Evolutionary conservation across 2,329 filamentous ascomycete species (phyloP), one percentile per base, ranked within the genome.

Genomic region (Orbilia blumenaviensis): DNA sequence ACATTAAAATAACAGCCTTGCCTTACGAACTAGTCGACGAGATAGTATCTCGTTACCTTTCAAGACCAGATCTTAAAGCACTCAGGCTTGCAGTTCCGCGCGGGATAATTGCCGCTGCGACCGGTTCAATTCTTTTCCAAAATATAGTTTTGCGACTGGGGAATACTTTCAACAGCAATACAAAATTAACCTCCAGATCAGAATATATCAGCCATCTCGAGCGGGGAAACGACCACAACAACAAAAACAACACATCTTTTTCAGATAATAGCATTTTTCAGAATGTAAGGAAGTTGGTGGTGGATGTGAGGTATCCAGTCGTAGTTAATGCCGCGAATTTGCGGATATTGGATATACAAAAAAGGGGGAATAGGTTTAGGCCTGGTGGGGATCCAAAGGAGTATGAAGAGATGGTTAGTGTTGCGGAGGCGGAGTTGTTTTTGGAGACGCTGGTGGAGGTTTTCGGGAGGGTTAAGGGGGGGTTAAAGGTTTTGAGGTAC

Each of bases 191-290:
- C 7, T 14, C 8, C 12, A 18, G 14, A 23, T 36, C 50, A 7
- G 6, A 56, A 14, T 38, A 38, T 23, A 3, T 56, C 16, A 56
- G 6, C 7, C 5, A 56, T 7, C 10, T 32, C 3, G n/a, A 10
- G 3, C 9, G 7, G 29, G 29, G 5, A 5, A 5, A 5, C 29
- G 29, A 34, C 5, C 5, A 34, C 10, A 6, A 18, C n/a, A 16
- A 27, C 48, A 52, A 25, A 32, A 25, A 56, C 50, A 56, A 56
- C 50, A 56, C 50, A 18, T 60, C 54, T 10, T n/a, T n/a, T n/a
- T n/a, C n/a, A n/a, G n/a, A n/a, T n/a, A 36, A 29, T 23, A 14
- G 29, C 2, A 42, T 60, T 8, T 60, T 60, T 36, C 23, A 8
- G 10, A 27, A 41, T 16, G 36, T 36, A 5, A 41, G 14, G 16